A percentile compares a stretch with the other conserved stretches of the same genome.
Evolutionary conservation across 2,329 filamentous ascomycete species (phyloP).

Genomic region (Aspergillus sp.): DNA sequence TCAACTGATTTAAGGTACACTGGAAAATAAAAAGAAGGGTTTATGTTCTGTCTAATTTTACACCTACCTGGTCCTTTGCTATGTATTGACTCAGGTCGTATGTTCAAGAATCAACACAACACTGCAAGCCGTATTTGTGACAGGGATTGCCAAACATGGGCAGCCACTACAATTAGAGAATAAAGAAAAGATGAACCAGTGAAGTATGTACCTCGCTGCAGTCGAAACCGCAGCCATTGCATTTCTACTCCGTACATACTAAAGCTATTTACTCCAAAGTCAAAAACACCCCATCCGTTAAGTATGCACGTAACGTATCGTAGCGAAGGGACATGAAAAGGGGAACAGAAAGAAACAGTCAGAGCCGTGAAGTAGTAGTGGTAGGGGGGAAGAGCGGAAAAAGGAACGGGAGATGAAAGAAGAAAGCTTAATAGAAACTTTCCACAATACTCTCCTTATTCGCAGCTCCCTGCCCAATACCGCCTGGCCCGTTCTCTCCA

Average conservation of each 20-base stretch:
- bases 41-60: not conserved
- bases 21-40: not conserved
- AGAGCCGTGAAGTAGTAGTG: not conserved
- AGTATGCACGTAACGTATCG: not conserved
- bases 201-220: not conserved
- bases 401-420: slow-evolving; percentile 9
- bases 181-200: not conserved
- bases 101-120: not conserved
- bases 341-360: not conserved
- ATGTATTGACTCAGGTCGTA: not conserved
- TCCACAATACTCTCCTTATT: slow-evolving; percentile 99
- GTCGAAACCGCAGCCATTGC: not conserved
- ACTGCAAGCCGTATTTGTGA: not conserved
- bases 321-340: not conserved
- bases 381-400: slow-evolving; percentile 5
- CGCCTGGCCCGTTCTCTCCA: slow-evolving; percentile 72
- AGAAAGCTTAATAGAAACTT: slow-evolving; percentile 75
- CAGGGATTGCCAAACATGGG: no score
- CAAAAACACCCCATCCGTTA: not conserved
- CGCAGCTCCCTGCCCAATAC: slow-evolving; percentile 52
- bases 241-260: not conserved
- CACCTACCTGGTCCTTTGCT: not conserved
- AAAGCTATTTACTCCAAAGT: not conserved
- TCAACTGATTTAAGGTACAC: no score
- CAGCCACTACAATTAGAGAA: not conserved